These are phyloP conservation scores for Ascochyta viciae-villosae DNA, from an alignment of 2,329 filamentous ascomycete genomes.

Conservation along the genomic window DNA sequence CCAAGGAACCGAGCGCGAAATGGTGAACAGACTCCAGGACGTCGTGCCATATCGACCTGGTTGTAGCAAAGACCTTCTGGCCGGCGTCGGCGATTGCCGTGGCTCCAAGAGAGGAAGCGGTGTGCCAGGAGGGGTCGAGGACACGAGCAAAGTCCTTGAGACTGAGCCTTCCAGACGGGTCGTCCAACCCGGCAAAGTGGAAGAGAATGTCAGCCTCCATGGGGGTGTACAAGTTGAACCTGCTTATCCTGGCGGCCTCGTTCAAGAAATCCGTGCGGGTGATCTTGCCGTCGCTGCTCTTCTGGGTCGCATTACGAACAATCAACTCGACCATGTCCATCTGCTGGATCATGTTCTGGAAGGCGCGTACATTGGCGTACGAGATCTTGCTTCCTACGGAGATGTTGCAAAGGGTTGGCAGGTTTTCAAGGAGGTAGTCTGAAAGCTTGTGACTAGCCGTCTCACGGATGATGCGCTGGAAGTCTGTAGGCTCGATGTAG, in stretches of 20 bases:
- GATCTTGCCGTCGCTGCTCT: constrained; percentile 89
- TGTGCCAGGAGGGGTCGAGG: constrained; percentile 89
- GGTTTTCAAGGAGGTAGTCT: constrained; percentile 89
- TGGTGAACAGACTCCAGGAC: constrained; percentile 83
- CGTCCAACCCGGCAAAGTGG: constrained; percentile 93
- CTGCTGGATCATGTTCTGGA: constrained; percentile 96
- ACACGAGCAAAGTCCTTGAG: constrained; percentile 92
- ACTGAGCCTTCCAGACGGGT: constrained; percentile 83
- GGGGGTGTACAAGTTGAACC: constrained; percentile 95
- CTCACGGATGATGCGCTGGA: constrained; percentile 94
- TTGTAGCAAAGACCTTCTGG: constrained; percentile 62
- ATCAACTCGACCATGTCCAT: constrained; percentile 98
- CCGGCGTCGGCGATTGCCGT: constrained; percentile 55
- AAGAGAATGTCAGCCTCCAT: constrained; percentile 99
- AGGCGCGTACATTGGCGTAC: constrained; percentile 95
- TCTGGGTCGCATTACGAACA: constrained; percentile 82
- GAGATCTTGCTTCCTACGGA: constrained; percentile 90
- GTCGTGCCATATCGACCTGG: constrained; percentile 66
- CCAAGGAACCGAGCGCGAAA: constrained; percentile 86
- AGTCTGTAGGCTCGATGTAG: constrained; percentile 94
- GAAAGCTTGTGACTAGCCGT: constrained; percentile 96
- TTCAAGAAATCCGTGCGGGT: constrained; percentile 93
- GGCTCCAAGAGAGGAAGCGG: constrained; percentile 63
- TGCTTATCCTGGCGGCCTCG: constrained; percentile 87
- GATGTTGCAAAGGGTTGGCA: constrained; percentile 94